Base-by-base conservation (phyloP, 257 asterid genomes). In the Fraxinus pennsylvanica region DNA sequence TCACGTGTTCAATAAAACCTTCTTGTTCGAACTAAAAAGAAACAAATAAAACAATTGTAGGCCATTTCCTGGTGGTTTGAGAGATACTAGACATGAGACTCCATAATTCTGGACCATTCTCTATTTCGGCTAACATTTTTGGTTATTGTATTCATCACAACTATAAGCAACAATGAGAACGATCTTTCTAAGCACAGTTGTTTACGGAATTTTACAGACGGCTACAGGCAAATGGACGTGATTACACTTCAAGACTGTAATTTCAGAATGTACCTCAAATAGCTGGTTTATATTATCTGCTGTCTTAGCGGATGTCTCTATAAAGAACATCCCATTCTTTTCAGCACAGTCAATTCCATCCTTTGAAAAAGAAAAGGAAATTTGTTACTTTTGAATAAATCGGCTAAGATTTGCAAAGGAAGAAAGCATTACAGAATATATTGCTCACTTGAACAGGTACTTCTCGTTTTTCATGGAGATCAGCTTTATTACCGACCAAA, bases 221-320 rank as follows among this genome's bases (percentile, higher is more conserved):
- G 32, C 47, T 35, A 33, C 59, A 38, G 74, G 71, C 68, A 36
- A 22, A 54, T 38, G 35, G 27, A 29, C 14, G 52, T 32, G 33
- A 5, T 61, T 25, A 67, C 19, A 63, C 38, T 14, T 5, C 32
- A 1, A 59, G 33, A 33, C 78, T 19, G 50, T 38, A 52, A 50
- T 25, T 50, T 61, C 22, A n/a, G 61, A 79, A 76, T 70, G 73
- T 79, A 96, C 99, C 99, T 96, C 99, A 76, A 96, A 96, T 74
- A 96, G 88, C 89, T 96, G 98, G 89, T 96, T 96, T 86, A 96
- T 96, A 84, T 96, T 96, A 85, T 96, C 99, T 21, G 99, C 98
- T 14, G 99, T 96, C 91, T 96, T 96, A 33, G 99, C 99, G 85
- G 99, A 93, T 39, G 98, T 96, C 90, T 96, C 99, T 17, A 93